These are phyloP conservation scores for Clarireedia monteithiana DNA, from an alignment of 2,329 filamentous ascomycete species.

Conservation along the genomic window DNA sequence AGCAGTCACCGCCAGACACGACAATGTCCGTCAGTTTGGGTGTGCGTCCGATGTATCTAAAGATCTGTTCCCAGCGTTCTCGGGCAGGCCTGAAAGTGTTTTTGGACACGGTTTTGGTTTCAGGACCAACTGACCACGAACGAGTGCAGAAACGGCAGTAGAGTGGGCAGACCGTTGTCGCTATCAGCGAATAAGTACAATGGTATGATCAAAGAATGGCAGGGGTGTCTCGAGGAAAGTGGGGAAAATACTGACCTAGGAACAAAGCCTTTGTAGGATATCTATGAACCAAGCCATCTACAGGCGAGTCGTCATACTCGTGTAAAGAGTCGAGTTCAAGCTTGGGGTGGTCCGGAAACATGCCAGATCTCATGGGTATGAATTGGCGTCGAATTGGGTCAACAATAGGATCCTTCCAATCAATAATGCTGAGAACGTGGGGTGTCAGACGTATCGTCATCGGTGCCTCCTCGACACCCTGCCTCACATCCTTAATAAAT, in stretches of 20 bases:
- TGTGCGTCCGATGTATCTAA: slow-evolving; percentile 46
- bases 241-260: slow-evolving; percentile 37
- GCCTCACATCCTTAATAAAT: slow-evolving; percentile 46
- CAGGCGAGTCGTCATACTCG: slow-evolving; percentile 47
- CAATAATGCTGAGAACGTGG: slow-evolving; percentile 49
- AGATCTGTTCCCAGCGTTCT: slow-evolving; percentile 46
- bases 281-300: slow-evolving; percentile 52
- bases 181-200: slow-evolving; percentile 31
- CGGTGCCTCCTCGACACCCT: slow-evolving; percentile 44
- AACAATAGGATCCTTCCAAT: slow-evolving; percentile 51
- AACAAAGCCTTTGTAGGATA: slow-evolving; percentile 58
- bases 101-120: slow-evolving; percentile 45
- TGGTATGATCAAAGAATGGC: not conserved
- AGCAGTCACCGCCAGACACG: slow-evolving; percentile 55
- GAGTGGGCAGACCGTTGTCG: slow-evolving; percentile 51
- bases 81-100: slow-evolving; percentile 33
- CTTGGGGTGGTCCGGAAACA: slow-evolving; percentile 46
- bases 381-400: slow-evolving; percentile 56
- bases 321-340: slow-evolving; percentile 50
- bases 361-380: slow-evolving; percentile 45
- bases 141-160: slow-evolving; percentile 58
- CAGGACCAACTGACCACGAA: slow-evolving; percentile 48
- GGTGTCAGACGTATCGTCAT: slow-evolving; percentile 56
- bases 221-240: not conserved
- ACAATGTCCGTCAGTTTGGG: slow-evolving; percentile 49